phyloP scores from a whole-genome alignment of 108 stramenopile genomes.

The Cyclotella baltica region DNA sequence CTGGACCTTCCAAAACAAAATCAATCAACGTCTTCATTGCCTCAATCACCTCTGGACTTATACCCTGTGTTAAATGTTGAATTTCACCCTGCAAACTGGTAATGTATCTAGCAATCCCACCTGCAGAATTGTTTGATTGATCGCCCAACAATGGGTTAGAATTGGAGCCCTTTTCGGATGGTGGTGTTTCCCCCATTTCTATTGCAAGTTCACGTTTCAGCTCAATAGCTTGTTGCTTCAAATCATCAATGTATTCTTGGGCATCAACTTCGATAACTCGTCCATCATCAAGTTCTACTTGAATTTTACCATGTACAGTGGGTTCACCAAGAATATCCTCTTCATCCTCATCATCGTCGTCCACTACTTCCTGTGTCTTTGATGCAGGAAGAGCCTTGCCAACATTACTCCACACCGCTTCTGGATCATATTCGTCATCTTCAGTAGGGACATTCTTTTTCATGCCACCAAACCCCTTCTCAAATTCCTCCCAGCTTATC shows the following conservation, averaged over 20 bases:
- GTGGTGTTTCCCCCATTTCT: constrained; percentile 56
- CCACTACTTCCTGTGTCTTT: constrained; percentile 36
- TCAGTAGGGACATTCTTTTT: constrained; percentile 21
- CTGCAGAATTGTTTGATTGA: constrained; percentile 24
- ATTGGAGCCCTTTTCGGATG: constrained; percentile 21
- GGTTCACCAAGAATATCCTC: constrained; percentile 31
- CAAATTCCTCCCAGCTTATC: constrained; percentile 83
- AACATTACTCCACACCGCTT: neutral
- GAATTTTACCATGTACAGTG: constrained; percentile 65
- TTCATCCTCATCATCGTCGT: constrained; percentile 58
- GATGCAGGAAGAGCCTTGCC: constrained; percentile 19
- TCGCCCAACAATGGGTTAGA: constrained; percentile 20
- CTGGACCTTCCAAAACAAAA: constrained; percentile 84
- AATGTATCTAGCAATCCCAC: constrained; percentile 81
- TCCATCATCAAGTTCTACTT: constrained; percentile 85
- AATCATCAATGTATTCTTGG: constrained; percentile 80
- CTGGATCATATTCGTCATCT: constrained; percentile 25
- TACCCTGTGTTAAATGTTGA: constrained; percentile 77
- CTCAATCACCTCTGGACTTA: constrained; percentile 85
- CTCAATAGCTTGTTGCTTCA: constrained; percentile 78
- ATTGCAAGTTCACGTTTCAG: constrained; percentile 76
- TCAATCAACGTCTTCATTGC: constrained; percentile 89
- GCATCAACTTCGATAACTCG: constrained; percentile 85
- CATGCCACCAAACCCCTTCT: constrained; percentile 74
- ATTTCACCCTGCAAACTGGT: constrained; percentile 83